Evolutionary conservation across 768 basidiomycete genomes (phyloP), one percentile per base, ranked within the genome.

Genomic region (Aureoboletus auriporus): DNA sequence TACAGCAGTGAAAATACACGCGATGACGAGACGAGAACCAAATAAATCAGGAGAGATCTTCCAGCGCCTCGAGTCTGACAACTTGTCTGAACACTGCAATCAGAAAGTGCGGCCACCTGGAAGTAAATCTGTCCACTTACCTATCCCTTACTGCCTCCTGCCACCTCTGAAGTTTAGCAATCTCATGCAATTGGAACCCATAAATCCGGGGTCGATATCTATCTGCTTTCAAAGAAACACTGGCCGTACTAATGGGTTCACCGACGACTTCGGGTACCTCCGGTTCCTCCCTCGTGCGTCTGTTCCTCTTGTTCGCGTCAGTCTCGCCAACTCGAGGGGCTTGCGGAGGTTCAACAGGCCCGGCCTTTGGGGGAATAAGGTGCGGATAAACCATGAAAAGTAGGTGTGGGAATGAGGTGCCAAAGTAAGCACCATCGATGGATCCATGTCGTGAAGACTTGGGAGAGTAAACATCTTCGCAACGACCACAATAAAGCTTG

Each of bases 361-460:
- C 77, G 28, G 72, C 77, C 69, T 96, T 97, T 28, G 84, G 80
- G 17, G 95, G 92, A 37, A 96, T 86, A 55, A 97, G 82, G 39
- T 85, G 82, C 0, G 96, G 94, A 67, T 98, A 97, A 31, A 97
- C 93, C 75, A 98, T 91, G 74, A 94, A 96, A 41, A 97, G 75
- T 46, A 99, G 83, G 66, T 97, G 95, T 0, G 94, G 93, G 75
- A 98, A 97, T 1, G 94, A 96, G 0, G 93, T 95, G 51, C 96
- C 96, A 59, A 99, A 99, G 71, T 95, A 99, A 2, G 96, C 96
- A 27, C 96, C 95, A 65, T 99, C 96, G 64, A 99, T 97, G 33
- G 88, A 87, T 42, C 95, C 95, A 67, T 99, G 96, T 27, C 95
- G 82, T 6, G 93, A 93, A 1, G 90, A 93, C 68, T 99, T 99